Base-by-base conservation (phyloP, 2,329 filamentous ascomycete species). In the Aspergillus carbonarius region DNA sequence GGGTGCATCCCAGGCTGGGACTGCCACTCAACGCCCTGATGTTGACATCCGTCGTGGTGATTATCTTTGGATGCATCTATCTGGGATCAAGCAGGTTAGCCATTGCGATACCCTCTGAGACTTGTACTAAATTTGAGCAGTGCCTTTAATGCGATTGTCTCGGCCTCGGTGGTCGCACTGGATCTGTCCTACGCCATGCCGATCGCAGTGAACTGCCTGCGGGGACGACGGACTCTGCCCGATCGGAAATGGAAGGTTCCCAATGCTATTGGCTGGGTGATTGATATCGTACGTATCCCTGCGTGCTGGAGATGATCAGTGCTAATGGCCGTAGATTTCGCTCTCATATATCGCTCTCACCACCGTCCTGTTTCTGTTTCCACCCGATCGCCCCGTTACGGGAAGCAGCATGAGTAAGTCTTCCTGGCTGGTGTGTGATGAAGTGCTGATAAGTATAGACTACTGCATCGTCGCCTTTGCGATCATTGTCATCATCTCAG, bases 161-260 rank as follows among this genome's bases (percentile, higher is more conserved):
- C 87, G 0, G 85, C 88, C 0, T 88, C 87, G 0, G 89, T 92
- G 1, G 88, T 91, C 3, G 86, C 88, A 0, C 80, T 92, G 0
- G 86, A 88, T 5, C 75, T 92, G 1, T 89, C 87, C 1, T 92
- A 92, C 63, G 89, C 84, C 5, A 90, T 92, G 47, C 90, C 89
- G 0, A 84, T 90, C 39, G 78, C 83, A 0, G 85, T 92, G 63
- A 90, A 92, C 62, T 82, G 85, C 57, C 74, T 90, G 2, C 84
- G 86, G 0, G 87, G 88, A 5, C 82, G 88, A 5, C 84, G 79
- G 47, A 84, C 85, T 72, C 75, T 91, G 2, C 88, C 88, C 0
- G 79, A 83, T 3, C 78, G 86, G 37, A 71, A 81, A 1, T 89
- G 88, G 70, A 78, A 78, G 42, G 72, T 89, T 1, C 79, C 83